Conservation (phyloP, 106 monocot genomes). For the Vanilla planifolia region DNA sequence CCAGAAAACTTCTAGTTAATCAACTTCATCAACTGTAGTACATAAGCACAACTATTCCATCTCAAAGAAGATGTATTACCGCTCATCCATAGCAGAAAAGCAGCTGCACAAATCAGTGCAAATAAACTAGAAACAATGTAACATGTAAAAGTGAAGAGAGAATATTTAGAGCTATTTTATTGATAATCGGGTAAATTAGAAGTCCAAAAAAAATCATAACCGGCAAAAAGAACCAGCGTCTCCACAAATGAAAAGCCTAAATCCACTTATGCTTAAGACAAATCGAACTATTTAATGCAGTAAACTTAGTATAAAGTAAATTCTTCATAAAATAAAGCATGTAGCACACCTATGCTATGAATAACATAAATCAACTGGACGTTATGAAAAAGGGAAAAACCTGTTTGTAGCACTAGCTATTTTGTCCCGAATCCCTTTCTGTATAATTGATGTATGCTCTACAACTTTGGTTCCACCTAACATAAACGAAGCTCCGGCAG, state of each 20-base stretch:
- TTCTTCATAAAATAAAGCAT: neutral
- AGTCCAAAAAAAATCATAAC: neutral
- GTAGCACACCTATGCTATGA: neutral
- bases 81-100: too few species aligned
- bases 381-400: conserved; percentile 21
- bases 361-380: neutral
- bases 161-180: too few species aligned
- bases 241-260: neutral
- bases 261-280: neutral
- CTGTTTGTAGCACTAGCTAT: conserved; percentile 80
- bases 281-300: too few species aligned
- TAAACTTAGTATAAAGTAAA: neutral
- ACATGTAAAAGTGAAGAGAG: too few species aligned
- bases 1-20: too few species aligned
- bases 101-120: too few species aligned
- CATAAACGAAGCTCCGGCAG: conserved; percentile 42
- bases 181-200: too few species aligned
- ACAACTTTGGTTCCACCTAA: conserved; percentile 27
- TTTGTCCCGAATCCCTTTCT: conserved; percentile 77
- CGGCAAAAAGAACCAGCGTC: neutral
- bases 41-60: too few species aligned
- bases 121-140: too few species aligned
- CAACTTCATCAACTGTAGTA: too few species aligned
- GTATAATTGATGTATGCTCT: conserved; percentile 29
- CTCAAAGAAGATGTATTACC: too few species aligned